Base-by-base conservation (phyloP, 2,329 filamentous ascomycete genomes). In the Lithohypha guttulata region DNA sequence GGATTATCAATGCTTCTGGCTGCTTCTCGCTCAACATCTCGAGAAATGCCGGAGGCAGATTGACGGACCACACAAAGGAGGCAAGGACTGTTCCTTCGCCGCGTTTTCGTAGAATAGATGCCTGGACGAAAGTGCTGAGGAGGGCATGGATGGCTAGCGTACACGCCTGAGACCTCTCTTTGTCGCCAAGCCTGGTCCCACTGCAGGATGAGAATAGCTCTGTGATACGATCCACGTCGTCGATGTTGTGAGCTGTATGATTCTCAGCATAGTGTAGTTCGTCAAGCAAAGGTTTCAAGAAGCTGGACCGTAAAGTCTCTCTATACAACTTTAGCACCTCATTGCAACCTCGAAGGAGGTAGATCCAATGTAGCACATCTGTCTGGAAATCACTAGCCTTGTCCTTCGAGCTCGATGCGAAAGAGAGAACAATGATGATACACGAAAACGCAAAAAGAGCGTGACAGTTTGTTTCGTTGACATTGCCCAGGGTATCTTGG, bases 371-470 rank as follows among this genome's bases (percentile, higher is more conserved):
- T 2, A 56, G 37, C 17, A 56, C 45, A 29, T 55, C 51, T 21
- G 47, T 51, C 8, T 53, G 53, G 30, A 54, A 46, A 30, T 51
- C 49, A 20, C 37, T 41, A 11, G 47, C 40, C 15, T 48, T 49
- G 22, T 50, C 42, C 25, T 48, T 50, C 3, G 43, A 31, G 20
- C 39, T 44, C 15, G 43, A 46, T 8, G 59, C 56, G 20, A 58
- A 61, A 4, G 61, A 42, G 47, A 62, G 55, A 23, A 62, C 59
- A 23, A 63, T 59, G 8, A 63, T 55, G 7, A 60, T 55, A n/a
- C 59, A 57, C 21, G 60, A 53, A 39, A 63, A 63, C 3, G 58
- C 58, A 40, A 55, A 66, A 10, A 66, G 51, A 1, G 65, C 63
- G 9, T 63, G 61, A 25, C 60, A 61, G 31, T 65, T 65, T 1